Evolutionary conservation across 2,329 filamentous ascomycete genomes (phyloP).

Genomic region (Colletotrichum sp.): DNA sequence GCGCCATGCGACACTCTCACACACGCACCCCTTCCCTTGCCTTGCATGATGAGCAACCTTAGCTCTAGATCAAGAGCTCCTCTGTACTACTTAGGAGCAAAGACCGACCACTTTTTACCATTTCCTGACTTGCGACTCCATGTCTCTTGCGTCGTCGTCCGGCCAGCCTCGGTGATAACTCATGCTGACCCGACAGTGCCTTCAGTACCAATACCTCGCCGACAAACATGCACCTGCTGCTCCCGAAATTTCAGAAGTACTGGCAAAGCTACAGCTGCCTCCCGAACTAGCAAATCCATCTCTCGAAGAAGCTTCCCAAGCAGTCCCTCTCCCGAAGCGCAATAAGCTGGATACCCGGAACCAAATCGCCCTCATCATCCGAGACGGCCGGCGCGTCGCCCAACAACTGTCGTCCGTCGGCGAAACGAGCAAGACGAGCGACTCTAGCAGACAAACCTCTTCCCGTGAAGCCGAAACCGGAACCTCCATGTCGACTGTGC

Average conservation of each 20-base stretch:
- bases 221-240: constrained; percentile 72
- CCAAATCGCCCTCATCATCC: constrained; percentile 67
- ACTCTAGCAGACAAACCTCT: constrained; percentile 52
- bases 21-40: constrained; percentile 12
- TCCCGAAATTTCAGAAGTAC: constrained; percentile 69
- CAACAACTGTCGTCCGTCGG: constrained; percentile 54
- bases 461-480: constrained; percentile 48
- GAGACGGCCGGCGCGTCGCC: constrained; percentile 67
- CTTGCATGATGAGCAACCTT: constrained; percentile 56
- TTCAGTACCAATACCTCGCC: constrained; percentile 67
- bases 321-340: constrained; percentile 61
- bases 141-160: constrained; percentile 12
- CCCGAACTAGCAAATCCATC: constrained; percentile 53
- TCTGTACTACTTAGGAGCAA: constrained; percentile 45
- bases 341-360: constrained; percentile 54
- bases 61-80: constrained; percentile 87
- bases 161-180: not conserved
- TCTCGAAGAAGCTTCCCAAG: constrained; percentile 50
- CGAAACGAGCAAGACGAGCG: constrained; percentile 56
- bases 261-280: constrained; percentile 71
- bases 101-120: constrained; percentile 64
- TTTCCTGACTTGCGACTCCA: constrained; percentile 40
- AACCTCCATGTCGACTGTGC: constrained; percentile 67
- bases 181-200: constrained; percentile 23
- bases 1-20: constrained; percentile 2